Base-by-base conservation (phyloP, 495 filamentous ascomycete genomes). In the Talaromyces ruber region DNA sequence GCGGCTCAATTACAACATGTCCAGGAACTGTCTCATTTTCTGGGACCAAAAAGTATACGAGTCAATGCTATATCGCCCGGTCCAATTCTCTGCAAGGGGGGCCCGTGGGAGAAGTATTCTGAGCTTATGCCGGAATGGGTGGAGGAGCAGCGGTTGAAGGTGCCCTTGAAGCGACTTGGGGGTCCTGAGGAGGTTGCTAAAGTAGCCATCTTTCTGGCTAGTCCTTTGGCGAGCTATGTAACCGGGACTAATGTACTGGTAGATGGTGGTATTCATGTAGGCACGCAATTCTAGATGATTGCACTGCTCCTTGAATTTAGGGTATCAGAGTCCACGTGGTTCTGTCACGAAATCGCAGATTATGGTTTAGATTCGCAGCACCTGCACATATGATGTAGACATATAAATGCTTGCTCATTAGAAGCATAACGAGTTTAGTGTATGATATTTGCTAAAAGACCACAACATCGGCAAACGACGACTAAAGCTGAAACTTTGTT, bases 401-500 rank as follows among this genome's bases (percentile, higher is more conserved):
- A 39, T 16, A 16, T 16, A 14, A 16, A 5, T 47, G 43, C 43
- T 18, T 5, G 1, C 43, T 47, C 43, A 7, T 47, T 47, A 2
- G 43, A 47, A 11, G 8, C 8, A 37, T 11, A 29, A 47, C 21
- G 43, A 47, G 43, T 47, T 47, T 47, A 47, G 18, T 21, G 43
- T 47, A 47, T 21, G 5, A 21, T 47, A 54, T 54, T 54, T 4
- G 24, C 26, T 14, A 52, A 52, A 24, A 8, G 18, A 52, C 18
- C 47, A 24, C 18, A 52, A 24, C 47, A 24, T 21, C 8, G 8
- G 8, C 18, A 24, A 25, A 14, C 11, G n/a, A 28, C 9, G 11
- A 54, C 74, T 67, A 97, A 61, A 98, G 80, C 71, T 93, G 91
- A 72, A 98, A 98, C 75, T 88, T 88, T 62, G 93, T 98, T 68